Evolutionary conservation across 495 filamentous ascomycete species (phyloP).

Genomic region (Cenococcum geophilum): DNA sequence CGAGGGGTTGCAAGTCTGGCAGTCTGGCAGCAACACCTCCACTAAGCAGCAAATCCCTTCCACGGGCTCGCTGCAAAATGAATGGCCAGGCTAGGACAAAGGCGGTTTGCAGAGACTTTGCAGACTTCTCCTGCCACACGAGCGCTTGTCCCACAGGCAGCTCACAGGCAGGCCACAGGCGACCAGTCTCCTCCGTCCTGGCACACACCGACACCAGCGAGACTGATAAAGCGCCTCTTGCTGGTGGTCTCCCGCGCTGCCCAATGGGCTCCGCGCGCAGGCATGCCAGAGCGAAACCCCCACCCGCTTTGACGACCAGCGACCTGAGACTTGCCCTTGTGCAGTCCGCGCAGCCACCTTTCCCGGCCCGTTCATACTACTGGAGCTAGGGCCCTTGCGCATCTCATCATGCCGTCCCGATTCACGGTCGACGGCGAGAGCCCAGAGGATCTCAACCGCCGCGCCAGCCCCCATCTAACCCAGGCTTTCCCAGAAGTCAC

Average conservation of each 20-base stretch:
- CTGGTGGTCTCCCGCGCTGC: background rate
- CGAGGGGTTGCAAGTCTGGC: background rate
- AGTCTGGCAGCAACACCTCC: too few species aligned
- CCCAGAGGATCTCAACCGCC: slow-evolving; percentile 8
- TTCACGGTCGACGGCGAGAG: slow-evolving; percentile 1
- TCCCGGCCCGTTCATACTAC: slow-evolving; percentile 14
- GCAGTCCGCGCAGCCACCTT: slow-evolving; percentile 7
- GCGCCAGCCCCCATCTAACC: slow-evolving; percentile 4
- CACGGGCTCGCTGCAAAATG: too few species aligned
- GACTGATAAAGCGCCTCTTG: background rate
- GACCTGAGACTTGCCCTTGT: slow-evolving; percentile 6
- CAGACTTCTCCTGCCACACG: too few species aligned
- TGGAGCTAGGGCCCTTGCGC: slow-evolving; percentile 6
- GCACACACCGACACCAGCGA: background rate
- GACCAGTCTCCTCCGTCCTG: background rate
- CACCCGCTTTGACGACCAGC: background rate
- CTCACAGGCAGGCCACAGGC: too few species aligned
- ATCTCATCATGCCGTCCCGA: slow-evolving; percentile 12
- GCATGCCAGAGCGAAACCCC: background rate
- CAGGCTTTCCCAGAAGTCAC: slow-evolving; percentile 21
- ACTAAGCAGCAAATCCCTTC: slow-evolving; percentile 1
- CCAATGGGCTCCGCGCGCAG: background rate
- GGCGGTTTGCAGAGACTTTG: background rate
- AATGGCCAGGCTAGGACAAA: background rate
- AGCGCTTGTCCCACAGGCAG: too few species aligned